Evolutionary conservation across 2,329 filamentous ascomycete species (phyloP), one percentile per base, ranked within the genome.

Genomic region (Dactylellina haptotyla): DNA sequence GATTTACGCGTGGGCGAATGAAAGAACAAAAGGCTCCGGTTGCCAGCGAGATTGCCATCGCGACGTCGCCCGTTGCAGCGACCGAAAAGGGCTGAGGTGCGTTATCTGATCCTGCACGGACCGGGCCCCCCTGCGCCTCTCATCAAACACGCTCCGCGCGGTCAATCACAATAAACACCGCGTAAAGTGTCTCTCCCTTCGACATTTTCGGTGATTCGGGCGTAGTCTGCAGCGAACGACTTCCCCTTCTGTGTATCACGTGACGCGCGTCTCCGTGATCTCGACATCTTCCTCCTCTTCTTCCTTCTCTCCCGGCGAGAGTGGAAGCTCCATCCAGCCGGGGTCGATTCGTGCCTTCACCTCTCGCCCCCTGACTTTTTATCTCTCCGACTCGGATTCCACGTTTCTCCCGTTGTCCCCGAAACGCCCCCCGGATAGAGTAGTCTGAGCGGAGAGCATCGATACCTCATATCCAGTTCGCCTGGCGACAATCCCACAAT

Each of bases 31-130:
- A 46, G 23, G 41, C n/a, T 20, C 16, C 41, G 16, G 32, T n/a
- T 18, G 16, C 14, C 14, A 16, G 18, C 18, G 37, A 41, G 12
- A 51, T 41, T 56, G 51, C 62, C 62, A 66, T 58, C 62, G 51
- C 62, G 62, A 66, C 62, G 18, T n/a, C n/a, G n/a, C n/a, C n/a
- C n/a, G n/a, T n/a, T n/a, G n/a, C n/a, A n/a, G n/a, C n/a, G 16
- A 34, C 18, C 18, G 20, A 50, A 25, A 45, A 16, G 39, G 51
- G 20, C 14, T 26, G 41, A 48, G 20, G 1, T 66, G 62, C 53
- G 30, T 67, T 69, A 69, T 69, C 64, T 56, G 64, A 69, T 69
- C 64, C 20, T 56, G 45, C 46, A 53, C 63, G 25, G 20, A 53
- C 48, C 41, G 51, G 61, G 61, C 25, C 9, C 20, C 25, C 28